phyloP scores from a whole-genome alignment of 176 grass and related monocot species.

The Poa annua region DNA sequence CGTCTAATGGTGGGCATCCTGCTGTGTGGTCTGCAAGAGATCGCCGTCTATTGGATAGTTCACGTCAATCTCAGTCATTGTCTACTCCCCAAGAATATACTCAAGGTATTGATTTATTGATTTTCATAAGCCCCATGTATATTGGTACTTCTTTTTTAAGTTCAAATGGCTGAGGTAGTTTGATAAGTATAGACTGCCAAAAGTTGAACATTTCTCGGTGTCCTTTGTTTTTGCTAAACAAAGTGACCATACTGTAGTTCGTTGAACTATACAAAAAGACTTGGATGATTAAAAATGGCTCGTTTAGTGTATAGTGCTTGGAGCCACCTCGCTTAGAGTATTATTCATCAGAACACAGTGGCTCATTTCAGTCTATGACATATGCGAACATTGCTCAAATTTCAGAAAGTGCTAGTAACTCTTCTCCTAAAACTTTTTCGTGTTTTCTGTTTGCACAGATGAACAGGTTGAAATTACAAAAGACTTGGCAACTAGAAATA shows the following conservation, averaged over 20 bases:
- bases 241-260: not conserved
- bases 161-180: not conserved
- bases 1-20: constrained; percentile 36
- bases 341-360: constrained; percentile 20
- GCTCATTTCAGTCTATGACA: not conserved
- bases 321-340: not conserved
- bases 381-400: constrained; percentile 25
- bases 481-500: constrained; percentile 28
- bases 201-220: not conserved
- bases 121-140: constrained; percentile 10
- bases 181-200: constrained; percentile 10
- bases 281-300: not conserved
- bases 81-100: constrained; percentile 56
- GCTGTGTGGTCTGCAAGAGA: constrained; percentile 31
- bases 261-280: not conserved
- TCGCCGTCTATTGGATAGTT: constrained; percentile 44
- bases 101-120: constrained; percentile 41
- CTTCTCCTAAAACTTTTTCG: constrained; percentile 13
- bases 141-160: not conserved
- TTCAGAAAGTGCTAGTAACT: constrained; percentile 17
- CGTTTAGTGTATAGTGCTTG: not conserved
- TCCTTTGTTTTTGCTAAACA: not conserved
- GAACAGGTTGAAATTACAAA: constrained; percentile 6
- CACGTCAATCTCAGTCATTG: constrained; percentile 58
- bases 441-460: constrained; percentile 38